These are phyloP conservation scores for Calendula officinalis DNA, from an alignment of 129 eudicot genomes.

Conservation along the genomic window DNA sequence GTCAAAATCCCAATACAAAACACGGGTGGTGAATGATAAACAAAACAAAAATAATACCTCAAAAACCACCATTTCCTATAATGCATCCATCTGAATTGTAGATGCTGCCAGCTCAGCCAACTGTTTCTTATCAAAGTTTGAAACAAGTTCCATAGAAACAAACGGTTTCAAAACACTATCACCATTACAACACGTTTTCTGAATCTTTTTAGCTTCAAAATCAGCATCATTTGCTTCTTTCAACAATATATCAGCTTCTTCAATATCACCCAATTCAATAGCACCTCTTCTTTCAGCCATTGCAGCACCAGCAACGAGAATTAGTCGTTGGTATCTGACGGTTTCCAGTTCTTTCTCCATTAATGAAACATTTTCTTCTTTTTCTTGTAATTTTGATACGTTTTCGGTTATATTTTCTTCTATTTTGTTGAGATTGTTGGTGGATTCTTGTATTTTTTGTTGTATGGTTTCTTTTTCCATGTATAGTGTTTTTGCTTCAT, in stretches of 20 bases:
- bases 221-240: slow-evolving; percentile 69
- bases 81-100: slow-evolving; percentile 15
- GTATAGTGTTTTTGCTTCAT: slow-evolving; percentile 56
- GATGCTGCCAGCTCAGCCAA: slow-evolving; percentile 53
- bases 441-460: slow-evolving; percentile 39
- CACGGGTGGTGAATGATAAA: slow-evolving; percentile 14
- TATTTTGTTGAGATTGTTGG: slow-evolving; percentile 41
- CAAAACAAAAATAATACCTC: slow-evolving; percentile 18
- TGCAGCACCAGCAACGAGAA: slow-evolving; percentile 54
- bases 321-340: slow-evolving; percentile 55
- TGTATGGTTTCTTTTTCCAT: slow-evolving; percentile 54
- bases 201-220: slow-evolving; percentile 56
- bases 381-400: slow-evolving; percentile 43
- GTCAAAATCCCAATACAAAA: slow-evolving; percentile 22
- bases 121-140: slow-evolving; percentile 52
- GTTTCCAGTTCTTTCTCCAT: slow-evolving; percentile 64
- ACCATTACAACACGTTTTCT: slow-evolving; percentile 27
- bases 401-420: slow-evolving; percentile 47
- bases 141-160: slow-evolving; percentile 64
- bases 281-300: slow-evolving; percentile 57
- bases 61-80: slow-evolving; percentile 13
- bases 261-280: slow-evolving; percentile 54
- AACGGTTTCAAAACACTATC: slow-evolving; percentile 36
- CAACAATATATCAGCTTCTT: slow-evolving; percentile 65
- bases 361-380: slow-evolving; percentile 43